Evolutionary conservation across 2,329 filamentous ascomycete species (phyloP), one percentile per base, ranked within the genome.

Genomic region (Aspergillus fructus): DNA sequence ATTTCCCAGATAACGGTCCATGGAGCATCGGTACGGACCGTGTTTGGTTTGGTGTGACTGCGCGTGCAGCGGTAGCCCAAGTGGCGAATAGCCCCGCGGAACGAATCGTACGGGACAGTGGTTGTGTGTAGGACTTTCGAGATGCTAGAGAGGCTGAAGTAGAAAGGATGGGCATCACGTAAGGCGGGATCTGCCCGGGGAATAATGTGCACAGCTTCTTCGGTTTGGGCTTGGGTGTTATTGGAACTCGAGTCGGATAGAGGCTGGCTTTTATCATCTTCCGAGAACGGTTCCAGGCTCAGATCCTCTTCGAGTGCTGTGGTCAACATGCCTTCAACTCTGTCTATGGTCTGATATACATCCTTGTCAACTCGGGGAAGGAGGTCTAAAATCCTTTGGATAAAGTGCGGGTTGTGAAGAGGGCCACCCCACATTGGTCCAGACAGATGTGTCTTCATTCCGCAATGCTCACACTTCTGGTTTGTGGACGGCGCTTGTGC

Each of bases 391-490:
- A 99, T 86, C 55, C 84, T 85, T 68, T 89, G 84, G 60, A 99
- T 86, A 69, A 97, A 99, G 2, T 86, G 84, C 6, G 86, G 83
- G 45, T 92, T 92, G 74, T 99, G 94, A 8, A 99, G 79, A 19
- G 89, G 89, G 1, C 94, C 94, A 34, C 85, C 93, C 78, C 93
- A 99, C 93, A 99, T 97, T 0, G 94, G 94, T 2, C 94, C 94
- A 4, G 87, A 89, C 13, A 97, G 74, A 73, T 97, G 94, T 76
- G 89, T 96, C 71, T 89, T 93, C 69, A 84, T 86, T 8, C 89
- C 90, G 71, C 94, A 99, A 72, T 97, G 91, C 59, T 86, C 82
- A 73, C 94, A 99, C 40, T 81, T 76, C 15, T 83, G 80, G 56
- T 86, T 83, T 4, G 84, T 78, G 0, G 84, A 83, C 1, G 93